These are phyloP conservation scores for Didymella sp. DNA, from an alignment of 2,329 filamentous ascomycete genomes.

Conservation along the genomic window DNA sequence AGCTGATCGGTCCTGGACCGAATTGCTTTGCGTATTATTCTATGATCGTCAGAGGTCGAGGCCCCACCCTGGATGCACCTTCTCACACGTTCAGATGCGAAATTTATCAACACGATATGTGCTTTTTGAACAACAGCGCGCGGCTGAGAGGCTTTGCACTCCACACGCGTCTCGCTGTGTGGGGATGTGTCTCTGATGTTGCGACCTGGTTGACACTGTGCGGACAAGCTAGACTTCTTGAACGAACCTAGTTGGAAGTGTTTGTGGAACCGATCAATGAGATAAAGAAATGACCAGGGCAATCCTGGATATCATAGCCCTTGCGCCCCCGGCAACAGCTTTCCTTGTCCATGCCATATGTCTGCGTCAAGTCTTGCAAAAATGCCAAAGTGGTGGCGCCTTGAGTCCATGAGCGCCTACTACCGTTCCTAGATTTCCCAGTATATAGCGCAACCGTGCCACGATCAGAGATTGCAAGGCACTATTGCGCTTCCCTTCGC, in stretches of 20 bases:
- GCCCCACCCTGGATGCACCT: not conserved
- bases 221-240: too few relatives aligned
- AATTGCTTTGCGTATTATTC: not conserved
- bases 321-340: not conserved
- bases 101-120: not conserved
- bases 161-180: not conserved
- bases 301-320: not conserved
- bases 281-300: not conserved
- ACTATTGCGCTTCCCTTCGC: constrained; percentile 30
- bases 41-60: not conserved
- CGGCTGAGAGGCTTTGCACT: not conserved
- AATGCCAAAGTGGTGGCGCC: not conserved
- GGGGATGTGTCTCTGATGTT: too few relatives aligned
- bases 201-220: too few relatives aligned
- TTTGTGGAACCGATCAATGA: not conserved
- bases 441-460: too few relatives aligned
- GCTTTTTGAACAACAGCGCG: not conserved
- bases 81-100: not conserved
- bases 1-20: not conserved
- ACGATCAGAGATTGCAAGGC: not conserved
- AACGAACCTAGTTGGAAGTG: not conserved
- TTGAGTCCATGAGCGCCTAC: not conserved
- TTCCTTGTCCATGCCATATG: not conserved
- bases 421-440: too few relatives aligned
- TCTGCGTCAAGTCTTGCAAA: not conserved